A percentile compares a stretch with the other conserved stretches of the same genome.
Conservation (phyloP, 2,329 filamentous ascomycete genomes). For the Falciphora oryzae region DNA sequence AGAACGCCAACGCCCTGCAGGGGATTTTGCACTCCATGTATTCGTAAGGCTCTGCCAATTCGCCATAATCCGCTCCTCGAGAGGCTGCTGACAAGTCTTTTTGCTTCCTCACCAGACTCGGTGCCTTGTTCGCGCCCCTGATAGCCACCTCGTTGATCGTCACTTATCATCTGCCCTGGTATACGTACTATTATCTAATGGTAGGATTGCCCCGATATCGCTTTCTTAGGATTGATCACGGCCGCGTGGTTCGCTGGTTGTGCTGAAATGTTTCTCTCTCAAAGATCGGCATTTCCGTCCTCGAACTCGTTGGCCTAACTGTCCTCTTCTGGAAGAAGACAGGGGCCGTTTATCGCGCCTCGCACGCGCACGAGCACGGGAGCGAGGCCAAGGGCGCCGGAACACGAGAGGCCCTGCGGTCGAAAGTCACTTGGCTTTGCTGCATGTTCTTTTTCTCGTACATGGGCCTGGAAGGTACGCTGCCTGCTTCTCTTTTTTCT, state of each 20-base stretch:
- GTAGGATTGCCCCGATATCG: slow-evolving; percentile 27
- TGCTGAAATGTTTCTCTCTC: neutral
- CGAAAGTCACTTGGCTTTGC: slow-evolving; percentile 61
- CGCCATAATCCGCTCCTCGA: neutral
- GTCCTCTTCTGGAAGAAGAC: slow-evolving; percentile 55
- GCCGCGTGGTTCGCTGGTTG: neutral
- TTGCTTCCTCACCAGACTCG: slow-evolving; percentile 53
- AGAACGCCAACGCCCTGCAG: slow-evolving; percentile 47
- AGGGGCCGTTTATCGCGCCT: slow-evolving; percentile 44
- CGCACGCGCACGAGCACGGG: slow-evolving; percentile 13
- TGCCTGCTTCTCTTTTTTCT: neutral
- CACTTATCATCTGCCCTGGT: slow-evolving; percentile 57
- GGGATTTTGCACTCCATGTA: neutral
- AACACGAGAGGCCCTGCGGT: slow-evolving; percentile 35
- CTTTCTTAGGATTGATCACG: neutral
- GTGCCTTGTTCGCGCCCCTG: slow-evolving; percentile 63
- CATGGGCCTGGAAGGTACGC: slow-evolving; percentile 58
- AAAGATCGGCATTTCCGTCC: slow-evolving; percentile 43
- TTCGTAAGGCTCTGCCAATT: slow-evolving; percentile 18
- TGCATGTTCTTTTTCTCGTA: slow-evolving; percentile 70
- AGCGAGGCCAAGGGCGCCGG: slow-evolving; percentile 14
- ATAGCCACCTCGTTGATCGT: slow-evolving; percentile 67
- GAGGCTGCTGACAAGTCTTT: slow-evolving; percentile 41
- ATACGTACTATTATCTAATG: slow-evolving; percentile 71
- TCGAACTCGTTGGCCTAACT: slow-evolving; percentile 42